phyloP scores from a whole-genome alignment of 2,329 filamentous ascomycete genomes.

The Fusarium solani-melongenae region DNA sequence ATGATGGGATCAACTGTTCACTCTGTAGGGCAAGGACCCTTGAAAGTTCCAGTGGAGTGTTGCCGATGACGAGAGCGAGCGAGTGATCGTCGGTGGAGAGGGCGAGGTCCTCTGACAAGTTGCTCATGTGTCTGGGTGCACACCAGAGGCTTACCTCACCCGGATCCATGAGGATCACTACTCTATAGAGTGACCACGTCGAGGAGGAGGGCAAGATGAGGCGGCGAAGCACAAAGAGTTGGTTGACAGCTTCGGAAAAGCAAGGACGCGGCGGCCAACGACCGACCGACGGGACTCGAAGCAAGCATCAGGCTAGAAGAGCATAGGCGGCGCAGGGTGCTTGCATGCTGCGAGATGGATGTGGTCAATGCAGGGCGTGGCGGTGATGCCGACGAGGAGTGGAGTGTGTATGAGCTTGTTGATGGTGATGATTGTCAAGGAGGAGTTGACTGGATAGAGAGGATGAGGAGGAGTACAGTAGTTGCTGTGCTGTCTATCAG shows the following conservation, averaged over 20 bases:
- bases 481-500: not conserved
- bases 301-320: constrained; percentile 31
- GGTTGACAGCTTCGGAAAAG: not conserved
- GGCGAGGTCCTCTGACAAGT: constrained; percentile 3
- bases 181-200: not conserved
- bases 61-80: constrained; percentile 11
- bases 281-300: not conserved
- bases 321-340: constrained; percentile 1
- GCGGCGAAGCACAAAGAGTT: constrained; percentile 21
- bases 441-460: not conserved
- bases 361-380: constrained; percentile 31
- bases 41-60: not conserved
- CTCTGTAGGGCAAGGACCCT: constrained; percentile 11
- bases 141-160: not conserved
- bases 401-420: not conserved
- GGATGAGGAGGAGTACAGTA: not conserved
- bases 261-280: not conserved
- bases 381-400: not conserved
- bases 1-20: constrained; percentile 15
- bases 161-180: not conserved
- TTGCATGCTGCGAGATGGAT: constrained; percentile 33
- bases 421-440: not conserved
- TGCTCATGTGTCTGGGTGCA: not conserved
- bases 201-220: constrained; percentile 15
- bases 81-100: constrained; percentile 34